Conservation (phyloP, 2,329 filamentous ascomycete genomes). For the Phialemonium atrogriseum region DNA sequence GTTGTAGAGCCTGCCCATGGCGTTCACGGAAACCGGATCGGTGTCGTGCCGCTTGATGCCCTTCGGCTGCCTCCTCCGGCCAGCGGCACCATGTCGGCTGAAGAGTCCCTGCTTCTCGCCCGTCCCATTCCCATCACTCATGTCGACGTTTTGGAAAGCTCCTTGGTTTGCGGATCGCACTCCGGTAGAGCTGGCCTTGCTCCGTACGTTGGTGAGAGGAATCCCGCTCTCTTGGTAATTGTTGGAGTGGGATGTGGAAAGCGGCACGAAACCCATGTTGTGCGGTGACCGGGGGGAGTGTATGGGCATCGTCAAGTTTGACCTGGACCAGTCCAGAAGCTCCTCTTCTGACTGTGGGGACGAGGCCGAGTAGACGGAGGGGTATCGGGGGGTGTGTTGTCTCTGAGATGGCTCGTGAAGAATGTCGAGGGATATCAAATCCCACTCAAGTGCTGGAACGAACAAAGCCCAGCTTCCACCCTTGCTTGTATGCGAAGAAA, state of each 20-base stretch:
- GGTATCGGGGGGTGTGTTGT: too few species aligned
- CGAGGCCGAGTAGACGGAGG: not conserved
- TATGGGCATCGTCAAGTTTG: too few species aligned
- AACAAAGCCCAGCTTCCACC: too few species aligned
- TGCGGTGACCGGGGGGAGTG: constrained; percentile 25
- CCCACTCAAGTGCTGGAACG: too few species aligned
- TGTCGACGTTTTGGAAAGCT: constrained; percentile 19
- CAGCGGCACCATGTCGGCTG: constrained; percentile 24
- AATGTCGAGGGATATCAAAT: too few species aligned
- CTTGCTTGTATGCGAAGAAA: too few species aligned
- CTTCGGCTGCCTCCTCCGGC: constrained; percentile 40
- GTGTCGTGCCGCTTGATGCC: constrained; percentile 33
- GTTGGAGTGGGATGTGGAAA: constrained; percentile 22
- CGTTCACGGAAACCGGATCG: constrained; percentile 50
- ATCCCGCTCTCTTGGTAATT: constrained; percentile 33
- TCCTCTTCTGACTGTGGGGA: too few species aligned
- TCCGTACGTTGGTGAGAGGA: constrained; percentile 47
- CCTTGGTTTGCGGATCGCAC: constrained; percentile 24
- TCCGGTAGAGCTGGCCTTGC: constrained; percentile 45
- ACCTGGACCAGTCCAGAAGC: too few species aligned
- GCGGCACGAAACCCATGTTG: constrained; percentile 36
- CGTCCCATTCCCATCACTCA: constrained; percentile 18
- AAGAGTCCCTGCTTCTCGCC: constrained; percentile 43
- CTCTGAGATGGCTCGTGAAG: too few species aligned
- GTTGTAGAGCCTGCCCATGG: constrained; percentile 57